Conservation (phyloP, 2,329 filamentous ascomycete species). For the Aspergillus luchuensis region DNA sequence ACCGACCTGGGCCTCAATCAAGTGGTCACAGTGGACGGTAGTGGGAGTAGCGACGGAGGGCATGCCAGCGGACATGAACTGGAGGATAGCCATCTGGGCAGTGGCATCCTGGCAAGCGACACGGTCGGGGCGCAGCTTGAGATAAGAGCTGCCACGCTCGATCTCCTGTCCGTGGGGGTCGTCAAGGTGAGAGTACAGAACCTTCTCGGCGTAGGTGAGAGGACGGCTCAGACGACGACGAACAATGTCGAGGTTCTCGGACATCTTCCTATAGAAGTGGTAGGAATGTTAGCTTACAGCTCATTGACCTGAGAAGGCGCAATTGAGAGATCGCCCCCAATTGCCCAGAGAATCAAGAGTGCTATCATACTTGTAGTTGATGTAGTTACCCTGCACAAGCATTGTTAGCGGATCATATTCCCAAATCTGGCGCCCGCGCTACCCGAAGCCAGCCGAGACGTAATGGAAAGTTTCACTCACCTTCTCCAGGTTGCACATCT, state of each 20-base stretch:
- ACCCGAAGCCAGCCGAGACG: constrained; percentile 28
- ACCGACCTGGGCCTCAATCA: constrained; percentile 96
- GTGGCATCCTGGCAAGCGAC: constrained; percentile 99
- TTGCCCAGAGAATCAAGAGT: background rate
- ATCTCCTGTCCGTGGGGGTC: constrained; percentile 96
- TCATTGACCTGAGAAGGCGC: background rate
- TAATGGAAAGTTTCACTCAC: constrained; percentile 35
- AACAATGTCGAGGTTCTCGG: constrained; percentile 91
- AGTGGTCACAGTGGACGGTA: constrained; percentile 97
- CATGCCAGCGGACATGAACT: constrained; percentile 99
- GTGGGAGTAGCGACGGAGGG: constrained; percentile 89
- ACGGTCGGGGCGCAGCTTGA: constrained; percentile 94
- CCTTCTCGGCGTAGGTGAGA: constrained; percentile 95
- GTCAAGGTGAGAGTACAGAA: constrained; percentile 97
- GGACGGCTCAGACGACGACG: constrained; percentile 87
- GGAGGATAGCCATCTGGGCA: constrained; percentile 98
- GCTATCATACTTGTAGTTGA: constrained; percentile 75
- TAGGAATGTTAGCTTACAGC: constrained; percentile 26
- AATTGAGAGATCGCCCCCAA: background rate
- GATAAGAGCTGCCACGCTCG: constrained; percentile 90
- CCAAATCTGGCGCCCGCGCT: constrained; percentile 12
- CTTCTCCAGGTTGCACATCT: constrained; percentile 96
- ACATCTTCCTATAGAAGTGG: constrained; percentile 77
- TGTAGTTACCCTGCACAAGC: constrained; percentile 71
- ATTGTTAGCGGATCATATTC: constrained; percentile 30